phyloP scores from a whole-genome alignment of 2,329 filamentous ascomycete genomes.

The Fusarium agapanthi region DNA sequence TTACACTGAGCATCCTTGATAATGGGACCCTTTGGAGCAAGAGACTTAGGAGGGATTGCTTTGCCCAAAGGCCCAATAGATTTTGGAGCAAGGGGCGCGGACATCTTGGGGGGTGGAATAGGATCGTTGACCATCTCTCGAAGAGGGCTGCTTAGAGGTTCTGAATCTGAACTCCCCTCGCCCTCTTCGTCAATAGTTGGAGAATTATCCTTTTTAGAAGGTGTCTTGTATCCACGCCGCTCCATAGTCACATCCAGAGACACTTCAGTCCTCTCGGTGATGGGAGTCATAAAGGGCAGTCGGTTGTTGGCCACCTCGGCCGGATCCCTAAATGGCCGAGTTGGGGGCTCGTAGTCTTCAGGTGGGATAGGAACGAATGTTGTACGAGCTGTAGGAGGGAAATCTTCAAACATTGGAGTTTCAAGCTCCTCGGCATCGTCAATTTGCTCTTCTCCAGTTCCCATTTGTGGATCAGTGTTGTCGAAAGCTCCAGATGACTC shows the following conservation, averaged over 20 bases:
- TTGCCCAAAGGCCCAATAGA: constrained; percentile 48
- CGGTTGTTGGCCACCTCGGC: constrained; percentile 85
- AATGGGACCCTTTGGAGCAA: constrained; percentile 71
- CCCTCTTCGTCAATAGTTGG: constrained; percentile 45
- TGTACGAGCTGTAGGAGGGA: constrained; percentile 65
- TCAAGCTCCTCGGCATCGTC: constrained; percentile 50
- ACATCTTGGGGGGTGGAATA: constrained; percentile 56
- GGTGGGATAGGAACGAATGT: constrained; percentile 83
- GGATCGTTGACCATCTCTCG: constrained; percentile 68
- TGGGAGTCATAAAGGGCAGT: constrained; percentile 97
- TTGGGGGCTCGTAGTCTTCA: constrained; percentile 85
- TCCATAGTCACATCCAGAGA: constrained; percentile 76
- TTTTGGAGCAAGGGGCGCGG: constrained; percentile 60
- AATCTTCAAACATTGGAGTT: constrained; percentile 54
- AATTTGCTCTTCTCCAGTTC: constrained; percentile 29
- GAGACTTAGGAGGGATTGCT: constrained; percentile 49
- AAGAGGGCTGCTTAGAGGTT: constrained; percentile 75
- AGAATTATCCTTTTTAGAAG: constrained; percentile 65
- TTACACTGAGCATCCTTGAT: constrained; percentile 89
- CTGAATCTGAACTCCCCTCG: constrained; percentile 47
- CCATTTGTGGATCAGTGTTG: constrained; percentile 1
- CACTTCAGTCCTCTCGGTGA: constrained; percentile 92
- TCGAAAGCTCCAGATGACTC: constrained; percentile 18
- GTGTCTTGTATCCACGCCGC: constrained; percentile 76
- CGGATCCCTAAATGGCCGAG: constrained; percentile 82